Base-by-base conservation (phyloP, 345 rosid genomes). In the Sapria himalayana region DNA sequence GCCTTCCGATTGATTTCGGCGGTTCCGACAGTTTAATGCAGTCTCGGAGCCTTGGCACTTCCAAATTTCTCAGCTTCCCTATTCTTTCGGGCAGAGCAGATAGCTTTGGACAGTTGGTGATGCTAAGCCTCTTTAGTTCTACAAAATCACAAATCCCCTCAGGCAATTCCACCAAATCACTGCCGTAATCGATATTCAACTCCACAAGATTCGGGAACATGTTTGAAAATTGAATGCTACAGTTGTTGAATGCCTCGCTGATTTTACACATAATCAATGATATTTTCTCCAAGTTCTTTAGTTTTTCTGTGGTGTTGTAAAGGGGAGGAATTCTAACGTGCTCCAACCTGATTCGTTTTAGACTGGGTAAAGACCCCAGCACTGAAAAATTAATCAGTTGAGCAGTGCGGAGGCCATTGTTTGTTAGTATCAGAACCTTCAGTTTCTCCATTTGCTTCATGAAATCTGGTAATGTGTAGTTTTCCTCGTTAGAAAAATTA, bases 261-360 rank as follows among this genome's bases (percentile, higher is more conserved):
- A 60, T 39, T 10, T 41, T 49, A 24, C 65, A 60, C 43, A 44
- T 49, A 12, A 60, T 56, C 51, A 60, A 39, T 1, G 55, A 41
- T 15, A 60, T 29, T 36, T 60, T 60, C 43, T 54, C 43, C 0
- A 60, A 49, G 9, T 43, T 48, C 25, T 40, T 12, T 21, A 25
- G n/a, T 27, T 10, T 29, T 2, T 48, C 0, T 3, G 48, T 15
- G 11, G 31, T 9, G 10, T 49, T 21, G 19, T 31, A 25, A 37
- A n/a, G 11, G n/a, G 43, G 8, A 15, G 64, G 59, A 8, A 54
- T 3, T 4, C 48, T 20, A 54, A 60, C 32, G 33, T 45, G 38
- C 20, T 60, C 65, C 18, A 60, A 18, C 22, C 48, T 49, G 25
- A 60, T 49, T 33, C 59, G 53, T 51, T 29, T 60, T 19, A 60